phyloP scores from a whole-genome alignment of 768 basidiomycete genomes.

The Boletus insuetus region DNA sequence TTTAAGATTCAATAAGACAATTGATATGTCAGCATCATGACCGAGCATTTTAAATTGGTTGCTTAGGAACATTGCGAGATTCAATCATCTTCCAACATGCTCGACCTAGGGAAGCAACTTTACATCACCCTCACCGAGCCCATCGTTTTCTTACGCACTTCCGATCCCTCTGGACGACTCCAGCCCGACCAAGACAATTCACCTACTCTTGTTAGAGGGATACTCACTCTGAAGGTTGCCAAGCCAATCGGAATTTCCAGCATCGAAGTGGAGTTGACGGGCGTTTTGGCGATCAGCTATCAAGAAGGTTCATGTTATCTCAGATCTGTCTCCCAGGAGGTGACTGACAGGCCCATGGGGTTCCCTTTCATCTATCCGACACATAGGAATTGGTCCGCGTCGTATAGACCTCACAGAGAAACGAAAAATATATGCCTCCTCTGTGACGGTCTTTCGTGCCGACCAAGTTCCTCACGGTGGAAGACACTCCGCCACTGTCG shows the following conservation, averaged over 20 bases:
- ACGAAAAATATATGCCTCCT: slow-evolving; percentile 67
- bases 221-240: slow-evolving; percentile 57
- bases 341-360: not conserved
- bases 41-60: no score
- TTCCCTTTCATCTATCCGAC: not conserved
- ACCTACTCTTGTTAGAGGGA: slow-evolving; percentile 61
- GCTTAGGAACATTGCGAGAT: no score
- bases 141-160: slow-evolving; percentile 63
- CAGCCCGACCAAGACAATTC: slow-evolving; percentile 42
- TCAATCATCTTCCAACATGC: slow-evolving; percentile 7
- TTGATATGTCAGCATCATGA: not conserved
- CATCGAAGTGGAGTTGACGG: slow-evolving; percentile 79
- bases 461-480: slow-evolving; percentile 34
- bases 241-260: slow-evolving; percentile 86
- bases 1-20: not conserved
- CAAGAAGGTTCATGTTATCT: slow-evolving; percentile 69
- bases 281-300: slow-evolving; percentile 67
- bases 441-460: slow-evolving; percentile 74
- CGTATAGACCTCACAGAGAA: slow-evolving; percentile 76
- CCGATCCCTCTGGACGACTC: slow-evolving; percentile 44
- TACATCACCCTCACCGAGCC: slow-evolving; percentile 69
- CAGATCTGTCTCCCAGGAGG: not conserved
- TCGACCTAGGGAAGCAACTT: slow-evolving; percentile 41
- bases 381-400: slow-evolving; percentile 58
- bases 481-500: slow-evolving; percentile 22